These are phyloP conservation scores for Diaporthe citri DNA, from an alignment of 2,329 filamentous ascomycete species.

Conservation along the genomic window DNA sequence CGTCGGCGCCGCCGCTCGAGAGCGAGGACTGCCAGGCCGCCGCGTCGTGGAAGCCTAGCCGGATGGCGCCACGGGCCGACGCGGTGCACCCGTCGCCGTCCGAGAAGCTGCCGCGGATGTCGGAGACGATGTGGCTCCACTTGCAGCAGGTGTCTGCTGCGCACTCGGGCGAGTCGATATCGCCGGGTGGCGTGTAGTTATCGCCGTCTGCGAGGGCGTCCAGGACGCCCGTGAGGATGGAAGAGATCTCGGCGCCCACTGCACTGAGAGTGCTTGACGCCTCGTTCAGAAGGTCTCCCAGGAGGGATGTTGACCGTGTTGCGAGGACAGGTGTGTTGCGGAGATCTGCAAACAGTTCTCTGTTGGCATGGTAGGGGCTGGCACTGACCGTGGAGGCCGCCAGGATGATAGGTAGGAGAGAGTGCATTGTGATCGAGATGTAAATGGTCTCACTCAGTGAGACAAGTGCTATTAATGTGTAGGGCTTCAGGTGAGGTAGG, in stretches of 20 bases:
- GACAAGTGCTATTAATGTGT: neutral
- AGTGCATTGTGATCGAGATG: slow-evolving; percentile 8
- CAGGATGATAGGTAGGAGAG: slow-evolving; percentile 6
- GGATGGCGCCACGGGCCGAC: slow-evolving; percentile 57
- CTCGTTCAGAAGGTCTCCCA: slow-evolving; percentile 30
- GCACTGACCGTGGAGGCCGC: neutral
- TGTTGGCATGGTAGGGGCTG: neutral
- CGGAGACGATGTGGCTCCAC: slow-evolving; percentile 55
- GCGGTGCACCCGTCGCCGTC: slow-evolving; percentile 50
- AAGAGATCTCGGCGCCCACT: slow-evolving; percentile 23
- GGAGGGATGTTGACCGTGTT: slow-evolving; percentile 25
- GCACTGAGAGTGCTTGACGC: slow-evolving; percentile 18
- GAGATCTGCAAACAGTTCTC: slow-evolving; percentile 16
- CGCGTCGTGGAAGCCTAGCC: slow-evolving; percentile 62
- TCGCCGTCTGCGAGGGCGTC: slow-evolving; percentile 20
- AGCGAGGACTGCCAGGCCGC: slow-evolving; percentile 54
- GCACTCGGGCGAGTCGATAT: slow-evolving; percentile 44
- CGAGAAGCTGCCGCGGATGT: slow-evolving; percentile 47
- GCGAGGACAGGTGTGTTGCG: neutral
- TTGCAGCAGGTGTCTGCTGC: slow-evolving; percentile 49
- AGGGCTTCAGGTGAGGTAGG: neutral
- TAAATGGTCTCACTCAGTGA: neutral
- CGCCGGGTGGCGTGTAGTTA: slow-evolving; percentile 10
- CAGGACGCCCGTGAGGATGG: slow-evolving; percentile 17
- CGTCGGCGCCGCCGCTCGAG: slow-evolving; percentile 58